phyloP scores from a whole-genome alignment of 176 grass and related monocot species.

The Echinochloa phyllopogon region DNA sequence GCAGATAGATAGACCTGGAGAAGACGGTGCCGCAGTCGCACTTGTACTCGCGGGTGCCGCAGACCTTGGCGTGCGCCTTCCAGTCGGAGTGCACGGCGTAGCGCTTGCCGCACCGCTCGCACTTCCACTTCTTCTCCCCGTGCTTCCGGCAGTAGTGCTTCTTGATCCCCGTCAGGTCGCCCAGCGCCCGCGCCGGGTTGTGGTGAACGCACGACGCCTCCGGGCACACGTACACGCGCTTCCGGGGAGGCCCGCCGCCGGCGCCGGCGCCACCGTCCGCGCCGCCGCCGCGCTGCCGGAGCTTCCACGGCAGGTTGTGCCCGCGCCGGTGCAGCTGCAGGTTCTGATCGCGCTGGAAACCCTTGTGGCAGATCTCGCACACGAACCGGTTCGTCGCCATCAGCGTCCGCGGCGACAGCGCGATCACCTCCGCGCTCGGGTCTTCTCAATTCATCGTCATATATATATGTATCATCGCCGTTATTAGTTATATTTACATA shows the following conservation, averaged over 20 bases:
- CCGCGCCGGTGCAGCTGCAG: constrained; percentile 96
- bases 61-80: constrained; percentile 98
- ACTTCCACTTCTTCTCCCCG: constrained; percentile 92
- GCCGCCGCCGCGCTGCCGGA: constrained; percentile 50
- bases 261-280: neutral
- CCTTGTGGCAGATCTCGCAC: constrained; percentile 97
- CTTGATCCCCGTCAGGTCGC: constrained; percentile 84
- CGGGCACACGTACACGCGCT: constrained; percentile 75
- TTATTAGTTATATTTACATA: neutral
- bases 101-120: constrained; percentile 77
- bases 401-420: constrained; percentile 78
- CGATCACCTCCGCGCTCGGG: constrained; percentile 87
- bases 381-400: constrained; percentile 89
- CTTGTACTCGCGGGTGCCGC: constrained; percentile 94
- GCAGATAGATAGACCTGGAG: constrained; percentile 59
- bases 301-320: constrained; percentile 99
- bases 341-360: constrained; percentile 95
- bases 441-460: constrained; percentile 41
- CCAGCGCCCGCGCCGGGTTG: constrained; percentile 66
- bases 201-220: constrained; percentile 76
- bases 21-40: constrained; percentile 97
- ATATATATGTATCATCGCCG: neutral
- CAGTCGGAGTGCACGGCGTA: constrained; percentile 99
- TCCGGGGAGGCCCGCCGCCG: constrained; percentile 23
- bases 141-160: constrained; percentile 86